Conservation (phyloP, 768 basidiomycete genomes). For the Lentinula lateritia region DNA sequence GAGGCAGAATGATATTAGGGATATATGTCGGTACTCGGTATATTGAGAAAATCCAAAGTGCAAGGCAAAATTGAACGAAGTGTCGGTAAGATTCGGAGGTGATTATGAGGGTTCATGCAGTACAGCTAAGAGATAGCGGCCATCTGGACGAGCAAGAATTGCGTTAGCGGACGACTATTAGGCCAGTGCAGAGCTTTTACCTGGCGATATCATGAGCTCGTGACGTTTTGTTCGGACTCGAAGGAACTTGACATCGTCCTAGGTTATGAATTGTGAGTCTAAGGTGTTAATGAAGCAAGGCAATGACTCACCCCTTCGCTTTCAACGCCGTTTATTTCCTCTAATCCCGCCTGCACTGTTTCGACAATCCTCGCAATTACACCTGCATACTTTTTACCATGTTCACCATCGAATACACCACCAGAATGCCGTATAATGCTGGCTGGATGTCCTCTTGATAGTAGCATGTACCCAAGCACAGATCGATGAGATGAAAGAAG, state of each 20-base stretch:
- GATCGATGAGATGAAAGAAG: conserved; percentile 76
- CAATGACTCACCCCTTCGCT: conserved; percentile 46
- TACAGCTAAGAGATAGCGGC: conserved; percentile 78
- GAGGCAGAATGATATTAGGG: not conserved
- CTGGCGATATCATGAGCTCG: conserved; percentile 92
- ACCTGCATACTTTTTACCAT: conserved; percentile 69
- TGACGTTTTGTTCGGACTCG: conserved; percentile 87
- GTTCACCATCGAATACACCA: conserved; percentile 82
- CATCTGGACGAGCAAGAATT: conserved; percentile 40
- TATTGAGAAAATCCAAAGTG: not conserved
- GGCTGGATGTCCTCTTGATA: conserved; percentile 66
- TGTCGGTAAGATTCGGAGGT: not conserved
- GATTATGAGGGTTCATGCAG: conserved; percentile 40
- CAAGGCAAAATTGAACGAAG: not conserved
- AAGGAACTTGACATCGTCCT: conserved; percentile 89
- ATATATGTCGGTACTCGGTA: not conserved
- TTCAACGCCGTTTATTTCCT: conserved; percentile 65
- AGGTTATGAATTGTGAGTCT: not conserved
- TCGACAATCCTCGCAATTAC: conserved; percentile 74
- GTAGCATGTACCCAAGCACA: conserved; percentile 81
- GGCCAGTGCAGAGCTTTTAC: conserved; percentile 33
- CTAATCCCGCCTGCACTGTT: conserved; percentile 70
- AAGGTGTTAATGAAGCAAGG: not conserved
- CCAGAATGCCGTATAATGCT: conserved; percentile 84
- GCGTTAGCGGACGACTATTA: not conserved